Evolutionary conservation across 2,329 filamentous ascomycete genomes (phyloP).

Genomic region (Drechslera avenae): DNA sequence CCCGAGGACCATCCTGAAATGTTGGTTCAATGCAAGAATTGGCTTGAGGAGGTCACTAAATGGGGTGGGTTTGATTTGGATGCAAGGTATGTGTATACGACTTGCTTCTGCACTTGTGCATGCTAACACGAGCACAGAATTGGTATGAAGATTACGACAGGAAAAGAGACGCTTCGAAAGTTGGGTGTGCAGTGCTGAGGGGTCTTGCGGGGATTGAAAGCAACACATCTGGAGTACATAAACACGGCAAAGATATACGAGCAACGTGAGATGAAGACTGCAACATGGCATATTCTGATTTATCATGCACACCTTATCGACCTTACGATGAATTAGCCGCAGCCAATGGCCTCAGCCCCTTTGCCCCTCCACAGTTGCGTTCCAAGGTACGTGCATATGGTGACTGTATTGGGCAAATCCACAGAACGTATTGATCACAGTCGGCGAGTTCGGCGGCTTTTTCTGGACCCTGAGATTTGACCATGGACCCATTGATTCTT

Average conservation of each 20-base stretch:
- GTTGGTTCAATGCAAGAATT: constrained; percentile 65
- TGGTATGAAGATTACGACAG: constrained; percentile 74
- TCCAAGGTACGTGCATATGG: too few relatives aligned
- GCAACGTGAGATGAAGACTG: neutral
- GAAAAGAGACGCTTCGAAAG: constrained; percentile 64
- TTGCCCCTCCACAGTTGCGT: too few relatives aligned
- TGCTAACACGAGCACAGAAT: constrained; percentile 50
- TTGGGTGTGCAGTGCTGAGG: constrained; percentile 31
- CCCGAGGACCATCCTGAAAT: constrained; percentile 50
- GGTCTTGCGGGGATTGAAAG: neutral
- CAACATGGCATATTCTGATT: neutral
- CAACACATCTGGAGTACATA: neutral
- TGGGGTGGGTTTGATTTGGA: constrained; percentile 79
- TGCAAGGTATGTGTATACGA: constrained; percentile 55
- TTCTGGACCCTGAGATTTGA: too few relatives aligned
- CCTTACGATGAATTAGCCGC: too few relatives aligned
- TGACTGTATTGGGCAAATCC: too few relatives aligned
- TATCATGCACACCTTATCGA: too few relatives aligned
- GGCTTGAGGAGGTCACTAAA: constrained; percentile 68
- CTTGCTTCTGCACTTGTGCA: neutral
- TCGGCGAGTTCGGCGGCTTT: neutral
- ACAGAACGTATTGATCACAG: neutral
- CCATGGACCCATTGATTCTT: too few relatives aligned
- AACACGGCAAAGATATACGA: neutral
- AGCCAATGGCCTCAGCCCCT: too few relatives aligned